These are phyloP conservation scores for Coemansia sp. DNA, from an alignment of 192 early-diverging fungal genomes.

Conservation along the genomic window DNA sequence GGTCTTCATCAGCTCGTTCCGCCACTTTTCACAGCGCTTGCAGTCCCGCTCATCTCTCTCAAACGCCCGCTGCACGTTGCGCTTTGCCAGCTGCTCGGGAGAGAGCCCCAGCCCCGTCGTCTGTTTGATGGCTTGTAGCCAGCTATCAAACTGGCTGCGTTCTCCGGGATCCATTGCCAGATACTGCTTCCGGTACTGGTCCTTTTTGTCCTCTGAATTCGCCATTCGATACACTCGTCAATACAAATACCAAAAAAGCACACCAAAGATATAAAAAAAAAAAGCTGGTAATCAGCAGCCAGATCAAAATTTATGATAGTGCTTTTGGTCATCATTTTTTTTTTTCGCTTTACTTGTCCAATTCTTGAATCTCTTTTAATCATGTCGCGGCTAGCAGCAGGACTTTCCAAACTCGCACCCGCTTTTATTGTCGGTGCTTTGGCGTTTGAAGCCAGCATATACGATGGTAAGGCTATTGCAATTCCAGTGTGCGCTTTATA, in stretches of 20 bases:
- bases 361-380: background rate
- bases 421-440: constrained; percentile 68
- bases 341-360: constrained; percentile 3
- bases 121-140: constrained; percentile 59
- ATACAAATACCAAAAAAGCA: too few relatives aligned
- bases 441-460: constrained; percentile 81
- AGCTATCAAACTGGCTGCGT: constrained; percentile 60
- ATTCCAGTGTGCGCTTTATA: background rate
- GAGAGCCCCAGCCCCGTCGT: constrained; percentile 63
- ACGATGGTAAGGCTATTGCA: constrained; percentile 72
- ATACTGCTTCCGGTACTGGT: constrained; percentile 26
- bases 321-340: background rate
- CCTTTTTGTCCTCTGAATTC: constrained; percentile 13
- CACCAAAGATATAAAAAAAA: too few relatives aligned
- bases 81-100: constrained; percentile 46
- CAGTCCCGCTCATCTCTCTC: constrained; percentile 58
- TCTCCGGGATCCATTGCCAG: constrained; percentile 53
- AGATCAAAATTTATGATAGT: too few relatives aligned
- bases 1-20: constrained; percentile 68
- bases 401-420: constrained; percentile 76
- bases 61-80: constrained; percentile 29
- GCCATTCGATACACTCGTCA: constrained; percentile 5
- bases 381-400: constrained; percentile 54
- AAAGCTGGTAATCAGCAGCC: too few relatives aligned
- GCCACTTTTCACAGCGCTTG: constrained; percentile 72